Base-by-base conservation (phyloP, 2,329 filamentous ascomycete genomes). In the Fusarium secorum region DNA sequence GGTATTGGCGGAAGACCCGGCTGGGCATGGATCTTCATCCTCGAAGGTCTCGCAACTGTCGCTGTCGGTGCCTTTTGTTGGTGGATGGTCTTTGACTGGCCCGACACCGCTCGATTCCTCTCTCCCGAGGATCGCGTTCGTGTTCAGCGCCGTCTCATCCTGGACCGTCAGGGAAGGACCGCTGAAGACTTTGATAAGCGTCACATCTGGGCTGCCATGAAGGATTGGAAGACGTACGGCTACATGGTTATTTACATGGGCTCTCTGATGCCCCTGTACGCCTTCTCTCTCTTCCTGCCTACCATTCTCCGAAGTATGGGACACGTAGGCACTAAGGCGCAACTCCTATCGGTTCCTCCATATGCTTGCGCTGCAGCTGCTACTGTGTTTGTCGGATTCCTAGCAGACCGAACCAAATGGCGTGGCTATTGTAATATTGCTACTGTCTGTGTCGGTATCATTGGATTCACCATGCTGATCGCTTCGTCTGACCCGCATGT, bases 11-110 rank as follows among this genome's bases (percentile, higher is more conserved):
- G 84, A 11, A 78, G 78, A 39, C 75, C 81, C 2, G 87, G 87
- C 13, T 90, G 87, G 87, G 84, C 85, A 4, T 90, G 85, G 88
- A 89, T 89, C 60, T 89, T 89, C 62, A 88, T 91, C 64, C 82
- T 91, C 24, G 89, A 92, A 80, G 92, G 92, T 7, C 80, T 93
- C 2, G 83, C 87, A 0, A 94, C 92, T 0, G 84, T 93, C 3
- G 3, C 93, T 4, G 84, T 93, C 10, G 92, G 91, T 2, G 63
- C 90, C 8, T 80, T 84, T 2, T 90, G 88, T 10, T 93, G 90
- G 81, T 93, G 89, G 88, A 85, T 91, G 81, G 91, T 95, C 5
- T 88, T 93, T 73, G 93, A 96, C 76, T 95, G 93, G 78, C 93
- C 93, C 0, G 91, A 93, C 70, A 85, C 90, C 49, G 92, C 92